Evolutionary conservation across 164 flowering plant species (phyloP).

Genomic region (Nymphaea thermarum): DNA sequence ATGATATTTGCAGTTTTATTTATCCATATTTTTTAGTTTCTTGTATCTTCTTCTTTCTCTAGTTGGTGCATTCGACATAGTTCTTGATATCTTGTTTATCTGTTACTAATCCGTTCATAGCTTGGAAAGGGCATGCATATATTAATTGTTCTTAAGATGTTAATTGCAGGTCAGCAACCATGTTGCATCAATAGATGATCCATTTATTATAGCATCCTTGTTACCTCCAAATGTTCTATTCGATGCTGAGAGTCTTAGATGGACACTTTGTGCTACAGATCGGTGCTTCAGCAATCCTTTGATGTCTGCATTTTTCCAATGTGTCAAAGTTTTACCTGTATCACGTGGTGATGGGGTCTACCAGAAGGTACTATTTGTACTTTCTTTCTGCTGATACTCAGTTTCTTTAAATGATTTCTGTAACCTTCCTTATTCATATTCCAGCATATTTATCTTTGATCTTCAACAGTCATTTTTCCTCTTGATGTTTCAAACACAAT

Average conservation of each 20-base stretch:
- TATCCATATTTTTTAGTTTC: too few species aligned
- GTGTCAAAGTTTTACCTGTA: conserved; percentile 88
- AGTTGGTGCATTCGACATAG: too few species aligned
- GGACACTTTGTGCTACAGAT: conserved; percentile 97
- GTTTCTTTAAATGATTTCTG: too few species aligned
- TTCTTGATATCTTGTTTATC: too few species aligned
- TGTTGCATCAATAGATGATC: conserved; percentile 93
- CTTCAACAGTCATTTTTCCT: too few species aligned
- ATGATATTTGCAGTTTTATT: too few species aligned
- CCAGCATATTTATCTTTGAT: too few species aligned
- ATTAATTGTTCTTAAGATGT: conserved; percentile 1
- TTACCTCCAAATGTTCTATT: conserved; percentile 67
- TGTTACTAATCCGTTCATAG: too few species aligned
- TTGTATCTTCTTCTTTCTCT: too few species aligned
- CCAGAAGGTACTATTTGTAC: conserved; percentile 53
- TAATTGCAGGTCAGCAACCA: conserved; percentile 85
- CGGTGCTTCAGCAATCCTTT: conserved; percentile 77
- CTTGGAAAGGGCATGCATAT: not conserved
- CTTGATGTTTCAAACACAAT: too few species aligned
- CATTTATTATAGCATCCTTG: conserved; percentile 75
- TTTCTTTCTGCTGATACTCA: too few species aligned
- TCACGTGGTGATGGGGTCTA: conserved; percentile 93
- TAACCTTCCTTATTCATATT: too few species aligned
- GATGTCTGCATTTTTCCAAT: conserved; percentile 73
- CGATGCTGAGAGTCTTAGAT: conserved; percentile 67